A percentile compares a stretch with the other conserved stretches of the same genome.
phyloP scores from a whole-genome alignment of 768 basidiomycete genomes.

The Leccinum variicolor region DNA sequence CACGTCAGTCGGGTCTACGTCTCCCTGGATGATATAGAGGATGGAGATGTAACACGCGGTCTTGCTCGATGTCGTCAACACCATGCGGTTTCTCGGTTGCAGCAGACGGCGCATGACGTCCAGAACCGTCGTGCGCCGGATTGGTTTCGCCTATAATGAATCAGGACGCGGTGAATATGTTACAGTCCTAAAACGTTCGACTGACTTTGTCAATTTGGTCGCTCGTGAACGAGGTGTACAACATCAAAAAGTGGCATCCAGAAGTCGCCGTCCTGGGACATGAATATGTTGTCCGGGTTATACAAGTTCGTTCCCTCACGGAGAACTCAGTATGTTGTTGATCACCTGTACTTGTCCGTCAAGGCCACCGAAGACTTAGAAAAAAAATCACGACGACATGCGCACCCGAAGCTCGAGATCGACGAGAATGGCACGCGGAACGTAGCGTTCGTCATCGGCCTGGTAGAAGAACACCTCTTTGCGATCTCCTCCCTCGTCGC shows the following conservation, averaged over 20 bases:
- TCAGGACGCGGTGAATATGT: background rate
- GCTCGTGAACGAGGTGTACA: conserved; percentile 96
- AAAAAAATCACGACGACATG: conserved; percentile 5
- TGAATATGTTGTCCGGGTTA: conserved; percentile 97
- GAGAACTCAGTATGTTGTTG: conserved; percentile 86
- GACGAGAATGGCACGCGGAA: conserved; percentile 92
- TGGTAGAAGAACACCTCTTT: conserved; percentile 99
- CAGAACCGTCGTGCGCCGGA: conserved; percentile 92
- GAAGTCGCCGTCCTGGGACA: conserved; percentile 97
- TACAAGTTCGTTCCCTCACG: conserved; percentile 81
- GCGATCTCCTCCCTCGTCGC: conserved; percentile 95
- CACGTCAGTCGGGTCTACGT: conserved; percentile 97
- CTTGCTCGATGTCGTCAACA: conserved; percentile 86
- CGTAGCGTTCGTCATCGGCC: conserved; percentile 99
- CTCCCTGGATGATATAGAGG: conserved; percentile 97
- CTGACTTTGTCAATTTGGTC: conserved; percentile 93
- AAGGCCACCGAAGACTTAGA: background rate
- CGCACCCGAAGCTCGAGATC: conserved; percentile 94
- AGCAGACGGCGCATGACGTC: conserved; percentile 98
- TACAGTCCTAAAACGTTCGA: background rate
- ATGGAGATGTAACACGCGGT: conserved; percentile 96
- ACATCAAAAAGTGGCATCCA: conserved; percentile 97
- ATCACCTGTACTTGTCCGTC: conserved; percentile 64
- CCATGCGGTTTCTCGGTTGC: conserved; percentile 98
- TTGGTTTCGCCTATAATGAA: conserved; percentile 81